Base-by-base conservation (phyloP, 139 green algal genomes). In the Edaphochlamys debaryana region DNA sequence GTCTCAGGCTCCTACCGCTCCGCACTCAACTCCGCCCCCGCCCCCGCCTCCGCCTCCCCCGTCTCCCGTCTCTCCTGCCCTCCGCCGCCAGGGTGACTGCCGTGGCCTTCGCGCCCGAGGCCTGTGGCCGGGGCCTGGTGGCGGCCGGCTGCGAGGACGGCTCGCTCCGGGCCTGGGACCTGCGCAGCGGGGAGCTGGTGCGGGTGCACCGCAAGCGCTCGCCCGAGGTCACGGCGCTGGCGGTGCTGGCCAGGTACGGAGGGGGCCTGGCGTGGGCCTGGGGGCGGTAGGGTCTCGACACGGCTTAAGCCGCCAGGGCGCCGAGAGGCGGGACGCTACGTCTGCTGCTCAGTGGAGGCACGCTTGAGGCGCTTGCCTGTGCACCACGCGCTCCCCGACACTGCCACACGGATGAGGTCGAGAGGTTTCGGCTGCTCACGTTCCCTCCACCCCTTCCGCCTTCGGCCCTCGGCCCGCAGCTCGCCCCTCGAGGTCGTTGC, bases 131-230 rank as follows among this genome's bases (percentile, higher is more conserved):
- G 64, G 7, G 36, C 32, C 64, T 77, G 78, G 34, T 88, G 69
- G 84, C 82, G 34, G 60, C 84, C 1, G 77, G 78, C 62, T 77
- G 81, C 56, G 84, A 90, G 66, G 87, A 90, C 70, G 87, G 87
- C 36, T 71, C 50, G 0, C 30, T 90, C 66, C 79, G 82, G 30
- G 41, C 41, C 40, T 90, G 87, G 87, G 82, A 87, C 58, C 25
- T 45, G 11, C 19, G 5, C 29, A 72, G 11, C 23, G 82, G 78
- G 40, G 66, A 71, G 36, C 66, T 40, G 64, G 25, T 87, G 56
- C 82, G 82, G 17, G 34, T 41, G 19, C 78, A 88, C 66, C 58
- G 69, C 29, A 90, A 90, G 82, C 79, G 79, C 30, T 54, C 70
- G n/a, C 58, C 78, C 37, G 87, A 90, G 82, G 79, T 88, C 3